Evolutionary conservation across 306 rosid species (phyloP).

Genomic region (Crataegus laevigata): DNA sequence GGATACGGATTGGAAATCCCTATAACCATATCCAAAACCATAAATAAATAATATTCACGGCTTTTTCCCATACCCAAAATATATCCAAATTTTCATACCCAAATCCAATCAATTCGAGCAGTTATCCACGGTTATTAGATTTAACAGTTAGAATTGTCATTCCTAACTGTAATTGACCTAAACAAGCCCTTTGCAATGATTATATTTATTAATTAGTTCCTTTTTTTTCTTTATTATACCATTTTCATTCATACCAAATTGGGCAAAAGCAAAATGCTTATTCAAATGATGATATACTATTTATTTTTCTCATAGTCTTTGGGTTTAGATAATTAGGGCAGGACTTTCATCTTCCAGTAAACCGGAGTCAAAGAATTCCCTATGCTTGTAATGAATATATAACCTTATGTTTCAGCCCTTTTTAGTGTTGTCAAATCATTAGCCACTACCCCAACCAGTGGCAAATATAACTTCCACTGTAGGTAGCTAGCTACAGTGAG

Average conservation of each 20-base stretch:
- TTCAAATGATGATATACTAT: not conserved
- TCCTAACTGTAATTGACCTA: no score
- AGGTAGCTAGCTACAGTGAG: not conserved
- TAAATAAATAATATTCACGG: no score
- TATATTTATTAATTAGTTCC: no score
- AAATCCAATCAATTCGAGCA: no score
- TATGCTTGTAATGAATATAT: not conserved
- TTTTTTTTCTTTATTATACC: no score
- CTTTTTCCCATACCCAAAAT: no score
- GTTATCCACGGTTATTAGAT: no score
- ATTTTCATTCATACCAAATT: not conserved
- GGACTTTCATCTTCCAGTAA: conserved; percentile 38
- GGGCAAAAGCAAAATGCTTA: not conserved
- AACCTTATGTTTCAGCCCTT: conserved; percentile 5
- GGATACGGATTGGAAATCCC: no score
- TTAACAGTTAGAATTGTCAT: no score
- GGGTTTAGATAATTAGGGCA: not conserved
- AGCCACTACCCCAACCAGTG: conserved; percentile 1
- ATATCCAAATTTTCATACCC: no score
- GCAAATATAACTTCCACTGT: not conserved
- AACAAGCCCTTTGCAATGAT: no score
- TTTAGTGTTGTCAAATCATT: conserved; percentile 69
- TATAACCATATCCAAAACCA: no score
- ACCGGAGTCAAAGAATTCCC: conserved; percentile 33
- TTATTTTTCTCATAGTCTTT: not conserved